Base-by-base conservation (phyloP, 139 green algal genomes). In the Diplosphaera chodatii region DNA sequence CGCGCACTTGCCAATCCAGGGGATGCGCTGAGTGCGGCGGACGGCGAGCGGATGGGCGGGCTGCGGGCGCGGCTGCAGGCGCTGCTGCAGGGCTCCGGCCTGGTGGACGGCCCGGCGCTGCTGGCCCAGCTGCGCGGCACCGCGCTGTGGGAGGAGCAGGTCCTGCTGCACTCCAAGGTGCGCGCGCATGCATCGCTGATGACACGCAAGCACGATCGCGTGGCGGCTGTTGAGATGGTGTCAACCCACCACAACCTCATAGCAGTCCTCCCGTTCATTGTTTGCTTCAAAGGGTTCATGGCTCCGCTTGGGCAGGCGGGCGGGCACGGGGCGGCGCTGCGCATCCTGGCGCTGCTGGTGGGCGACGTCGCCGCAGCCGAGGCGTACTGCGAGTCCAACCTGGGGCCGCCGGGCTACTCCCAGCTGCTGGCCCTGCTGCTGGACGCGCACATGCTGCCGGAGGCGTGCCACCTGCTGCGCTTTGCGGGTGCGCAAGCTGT, bases 381-480 rank as follows among this genome's bases (percentile, higher is more conserved):
- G 64, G 59, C 59, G 33, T 95, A 94, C 82, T 93, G 87, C 69
- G 72, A 64, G 16, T 27, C 64, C 10, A 78, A 80, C 28, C 70
- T 73, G 48, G 62, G 34, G 6, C 63, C 69, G 40, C 69, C 63
- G 29, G 66, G 56, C 20, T 48, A 77, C 28, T 75, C 86, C 37
- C 70, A 66, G 25, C 80, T 79, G 63, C 74, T 92, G 28, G 32
- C 76, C 55, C 79, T 91, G 67, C 78, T 94, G 68, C 81, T 95
- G 33, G 78, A 75, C 48, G 87, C 84, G 30, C 85, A 88, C 0
- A 67, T 85, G 22, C 92, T 87, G 74, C 71, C 70, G 0, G 84
- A 88, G 63, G 85, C 84, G 56, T 78, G 74, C 62, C 70, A 80
- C 66, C 72, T 91, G 3, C 79, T 87, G 2, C 62, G 76, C 18